phyloP scores from a whole-genome alignment of 768 basidiomycete species.

The Imleria badia region DNA sequence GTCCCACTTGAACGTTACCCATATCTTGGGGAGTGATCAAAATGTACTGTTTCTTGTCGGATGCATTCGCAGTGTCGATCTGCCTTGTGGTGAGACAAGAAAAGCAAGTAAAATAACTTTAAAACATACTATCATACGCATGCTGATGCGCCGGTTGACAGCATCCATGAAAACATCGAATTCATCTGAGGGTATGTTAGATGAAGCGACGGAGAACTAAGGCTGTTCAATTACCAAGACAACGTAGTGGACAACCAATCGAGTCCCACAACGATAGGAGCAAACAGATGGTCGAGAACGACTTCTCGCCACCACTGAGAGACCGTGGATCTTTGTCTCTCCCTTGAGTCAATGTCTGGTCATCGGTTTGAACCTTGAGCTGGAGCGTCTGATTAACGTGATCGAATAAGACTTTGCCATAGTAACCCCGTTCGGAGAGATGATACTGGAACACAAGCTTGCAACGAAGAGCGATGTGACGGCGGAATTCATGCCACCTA shows the following conservation, averaged over 20 bases:
- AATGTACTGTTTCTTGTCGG: slow-evolving; percentile 89
- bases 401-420: slow-evolving; percentile 85
- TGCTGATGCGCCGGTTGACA: slow-evolving; percentile 86
- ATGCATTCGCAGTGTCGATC: slow-evolving; percentile 88
- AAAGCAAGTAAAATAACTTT: not conserved
- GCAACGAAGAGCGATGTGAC: slow-evolving; percentile 86
- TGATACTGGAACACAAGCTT: slow-evolving; percentile 80
- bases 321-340: slow-evolving; percentile 83
- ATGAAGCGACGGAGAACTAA: not conserved
- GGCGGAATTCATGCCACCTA: slow-evolving; percentile 86
- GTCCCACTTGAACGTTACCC: slow-evolving; percentile 67
- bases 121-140: slow-evolving; percentile 85
- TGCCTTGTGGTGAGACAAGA: slow-evolving; percentile 28
- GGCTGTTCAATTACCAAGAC: slow-evolving; percentile 59
- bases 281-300: slow-evolving; percentile 93
- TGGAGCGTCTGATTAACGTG: slow-evolving; percentile 63
- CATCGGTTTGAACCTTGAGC: slow-evolving; percentile 84
- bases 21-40: slow-evolving; percentile 96
- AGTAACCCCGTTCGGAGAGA: slow-evolving; percentile 84
- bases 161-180: slow-evolving; percentile 99
- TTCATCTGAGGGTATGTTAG: slow-evolving; percentile 60
- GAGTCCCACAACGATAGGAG: slow-evolving; percentile 96
- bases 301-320: slow-evolving; percentile 93
- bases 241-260: slow-evolving; percentile 90
- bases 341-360: slow-evolving; percentile 62